Evolutionary conservation across 2,329 filamentous ascomycete genomes (phyloP).

Genomic region (Penicillium psychrosexuale): DNA sequence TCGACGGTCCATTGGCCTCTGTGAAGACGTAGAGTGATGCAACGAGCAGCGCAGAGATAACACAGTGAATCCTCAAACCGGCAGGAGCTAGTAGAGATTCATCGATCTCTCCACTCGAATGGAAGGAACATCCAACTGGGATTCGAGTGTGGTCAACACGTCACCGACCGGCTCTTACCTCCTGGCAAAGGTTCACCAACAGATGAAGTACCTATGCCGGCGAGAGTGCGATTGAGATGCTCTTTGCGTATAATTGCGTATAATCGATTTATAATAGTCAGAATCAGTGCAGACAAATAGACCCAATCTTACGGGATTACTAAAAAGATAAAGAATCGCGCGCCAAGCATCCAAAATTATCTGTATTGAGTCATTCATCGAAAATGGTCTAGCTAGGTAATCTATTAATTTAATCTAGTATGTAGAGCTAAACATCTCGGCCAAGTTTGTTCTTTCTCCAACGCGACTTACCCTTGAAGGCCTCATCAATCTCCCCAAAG

Average conservation of each 20-base stretch:
- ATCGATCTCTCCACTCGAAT: too few relatives aligned
- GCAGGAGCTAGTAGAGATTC: too few relatives aligned
- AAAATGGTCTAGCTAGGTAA: neutral
- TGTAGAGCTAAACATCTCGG: neutral
- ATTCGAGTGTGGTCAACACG: too few relatives aligned
- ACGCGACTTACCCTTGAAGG: constrained; percentile 37
- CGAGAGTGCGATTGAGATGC: neutral
- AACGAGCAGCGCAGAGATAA: too few relatives aligned
- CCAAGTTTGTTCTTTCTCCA: neutral
- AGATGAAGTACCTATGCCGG: neutral
- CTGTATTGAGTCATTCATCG: neutral
- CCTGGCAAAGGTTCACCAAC: neutral
- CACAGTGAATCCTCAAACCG: too few relatives aligned
- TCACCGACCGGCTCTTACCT: neutral
- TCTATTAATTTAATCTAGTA: neutral
- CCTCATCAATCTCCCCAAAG: constrained; percentile 51
- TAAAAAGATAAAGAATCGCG: neutral
- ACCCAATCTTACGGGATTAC: neutral
- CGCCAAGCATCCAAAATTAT: neutral
- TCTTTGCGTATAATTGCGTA: neutral
- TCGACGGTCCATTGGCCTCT: too few relatives aligned
- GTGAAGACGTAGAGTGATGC: too few relatives aligned
- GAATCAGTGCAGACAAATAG: neutral
- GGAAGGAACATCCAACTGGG: too few relatives aligned
- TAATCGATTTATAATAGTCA: neutral